These are phyloP conservation scores for Pseudozyma tsukubaensis DNA, from an alignment of 1,284 basidiomycete genomes.

Conservation along the genomic window DNA sequence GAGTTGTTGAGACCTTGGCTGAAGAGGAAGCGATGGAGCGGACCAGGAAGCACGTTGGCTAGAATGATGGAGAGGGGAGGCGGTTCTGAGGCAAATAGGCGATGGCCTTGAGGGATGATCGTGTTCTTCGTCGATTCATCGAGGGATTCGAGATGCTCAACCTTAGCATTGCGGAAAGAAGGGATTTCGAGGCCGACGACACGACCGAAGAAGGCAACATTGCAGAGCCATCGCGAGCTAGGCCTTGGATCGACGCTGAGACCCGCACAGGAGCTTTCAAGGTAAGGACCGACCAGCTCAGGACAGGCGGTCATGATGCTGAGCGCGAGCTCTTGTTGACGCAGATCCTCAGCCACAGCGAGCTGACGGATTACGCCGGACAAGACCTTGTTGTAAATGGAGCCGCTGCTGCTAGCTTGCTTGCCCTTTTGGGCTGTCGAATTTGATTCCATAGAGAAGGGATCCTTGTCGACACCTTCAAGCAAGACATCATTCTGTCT, in stretches of 20 bases:
- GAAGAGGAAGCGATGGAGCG: slow-evolving; percentile 71
- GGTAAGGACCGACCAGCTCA: slow-evolving; percentile 82
- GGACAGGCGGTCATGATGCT: slow-evolving; percentile 84
- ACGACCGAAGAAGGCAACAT: slow-evolving; percentile 81
- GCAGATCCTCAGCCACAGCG: slow-evolving; percentile 83
- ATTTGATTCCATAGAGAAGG: slow-evolving; percentile 62
- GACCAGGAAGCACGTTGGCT: slow-evolving; percentile 46
- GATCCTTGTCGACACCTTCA: slow-evolving; percentile 33
- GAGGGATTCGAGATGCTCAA: slow-evolving; percentile 71
- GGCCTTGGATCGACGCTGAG: slow-evolving; percentile 86
- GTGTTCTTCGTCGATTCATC: slow-evolving; percentile 67
- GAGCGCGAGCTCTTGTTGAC: slow-evolving; percentile 85
- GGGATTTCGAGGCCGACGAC: slow-evolving; percentile 83
- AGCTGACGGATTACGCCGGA: slow-evolving; percentile 79
- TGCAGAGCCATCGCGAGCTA: slow-evolving; percentile 88
- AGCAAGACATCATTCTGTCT: slow-evolving; percentile 27
- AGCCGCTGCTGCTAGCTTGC: slow-evolving; percentile 14
- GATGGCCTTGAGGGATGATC: slow-evolving; percentile 61
- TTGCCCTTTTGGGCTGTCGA: slow-evolving; percentile 70
- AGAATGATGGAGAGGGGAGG: slow-evolving; percentile 78
- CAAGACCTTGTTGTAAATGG: slow-evolving; percentile 85
- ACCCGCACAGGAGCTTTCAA: slow-evolving; percentile 71
- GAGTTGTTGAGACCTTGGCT: slow-evolving; percentile 76
- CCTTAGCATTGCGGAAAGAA: slow-evolving; percentile 69
- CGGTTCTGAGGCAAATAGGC: slow-evolving; percentile 74